Evolutionary conservation across 306 rosid species (phyloP).

Genomic region (Cucurbita ficifolia): DNA sequence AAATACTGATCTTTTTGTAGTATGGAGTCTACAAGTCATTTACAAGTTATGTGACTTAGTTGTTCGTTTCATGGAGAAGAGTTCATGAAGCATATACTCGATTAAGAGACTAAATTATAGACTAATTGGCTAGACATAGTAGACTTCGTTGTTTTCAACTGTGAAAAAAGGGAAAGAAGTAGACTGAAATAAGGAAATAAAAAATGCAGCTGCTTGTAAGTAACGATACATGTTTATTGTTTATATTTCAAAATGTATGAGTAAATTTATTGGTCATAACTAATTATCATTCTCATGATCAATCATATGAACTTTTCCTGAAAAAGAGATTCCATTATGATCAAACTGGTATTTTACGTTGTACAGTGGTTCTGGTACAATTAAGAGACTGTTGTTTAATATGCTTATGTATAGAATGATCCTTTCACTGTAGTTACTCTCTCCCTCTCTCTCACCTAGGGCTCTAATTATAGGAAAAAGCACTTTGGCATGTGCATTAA

Average conservation of each 20-base stretch:
- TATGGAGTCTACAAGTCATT: background rate
- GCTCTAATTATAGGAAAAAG: constrained; percentile 61
- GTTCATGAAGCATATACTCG: background rate
- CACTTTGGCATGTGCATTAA: constrained; percentile 86
- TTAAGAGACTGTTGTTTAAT: background rate
- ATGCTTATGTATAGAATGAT: background rate
- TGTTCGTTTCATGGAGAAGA: background rate
- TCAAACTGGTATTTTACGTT: background rate
- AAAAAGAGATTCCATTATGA: background rate
- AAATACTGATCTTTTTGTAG: background rate
- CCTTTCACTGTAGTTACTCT: background rate
- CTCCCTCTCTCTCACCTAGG: constrained; percentile 12
- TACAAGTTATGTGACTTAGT: background rate
- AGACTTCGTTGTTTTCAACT: background rate
- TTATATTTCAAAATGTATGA: background rate
- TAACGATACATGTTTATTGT: background rate
- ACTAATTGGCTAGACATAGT: background rate
- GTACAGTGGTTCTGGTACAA: constrained; percentile 1
- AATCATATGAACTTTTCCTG: background rate
- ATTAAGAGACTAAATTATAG: background rate
- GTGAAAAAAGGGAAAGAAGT: no score
- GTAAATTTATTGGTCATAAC: background rate
- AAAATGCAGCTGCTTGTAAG: background rate
- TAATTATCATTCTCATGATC: background rate
- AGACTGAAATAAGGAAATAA: background rate